Percentiles rank a stretch among this genome's conserved stretches.
Evolutionary conservation across 345 rosid species (phyloP).

Genomic region (Salix caprea): DNA sequence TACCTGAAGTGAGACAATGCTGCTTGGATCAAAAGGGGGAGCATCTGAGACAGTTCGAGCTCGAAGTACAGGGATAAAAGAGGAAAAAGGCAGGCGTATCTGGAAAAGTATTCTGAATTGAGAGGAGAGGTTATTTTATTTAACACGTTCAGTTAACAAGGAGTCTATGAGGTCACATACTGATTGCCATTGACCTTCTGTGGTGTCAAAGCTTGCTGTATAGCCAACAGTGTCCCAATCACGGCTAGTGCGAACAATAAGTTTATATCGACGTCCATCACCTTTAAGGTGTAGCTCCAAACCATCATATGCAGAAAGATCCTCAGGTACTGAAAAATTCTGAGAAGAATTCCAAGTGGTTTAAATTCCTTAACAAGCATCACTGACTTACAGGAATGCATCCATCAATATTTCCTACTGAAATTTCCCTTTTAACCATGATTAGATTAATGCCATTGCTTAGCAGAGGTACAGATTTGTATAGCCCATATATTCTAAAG

Average conservation of each 20-base stretch:
- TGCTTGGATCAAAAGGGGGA: slow-evolving; percentile 67
- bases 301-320: slow-evolving; percentile 91
- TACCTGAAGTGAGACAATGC: slow-evolving; percentile 76
- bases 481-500: not conserved
- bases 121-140: not conserved
- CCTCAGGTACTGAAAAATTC: slow-evolving; percentile 73
- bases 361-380: slow-evolving; percentile 2
- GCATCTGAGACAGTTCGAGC: slow-evolving; percentile 74
- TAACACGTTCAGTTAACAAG: not conserved
- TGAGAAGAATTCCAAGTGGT: slow-evolving; percentile 24
- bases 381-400: not conserved
- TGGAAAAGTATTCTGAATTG: slow-evolving; percentile 18
- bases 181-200: slow-evolving; percentile 80
- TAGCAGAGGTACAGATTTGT: not conserved
- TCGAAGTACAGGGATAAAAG: slow-evolving; percentile 80
- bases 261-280: slow-evolving; percentile 80
- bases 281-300: slow-evolving; percentile 74
- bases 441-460: not conserved
- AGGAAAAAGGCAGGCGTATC: slow-evolving; percentile 73
- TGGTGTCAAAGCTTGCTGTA: slow-evolving; percentile 73
- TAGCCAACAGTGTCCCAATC: slow-evolving; percentile 97
- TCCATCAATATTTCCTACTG: not conserved
- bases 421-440: not conserved
- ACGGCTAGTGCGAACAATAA: slow-evolving; percentile 63
- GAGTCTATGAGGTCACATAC: slow-evolving; percentile 35